A percentile compares a stretch with the other conserved stretches of the same genome.
Evolutionary conservation across 306 rosid species (phyloP).

Genomic region (Quercus dentata): DNA sequence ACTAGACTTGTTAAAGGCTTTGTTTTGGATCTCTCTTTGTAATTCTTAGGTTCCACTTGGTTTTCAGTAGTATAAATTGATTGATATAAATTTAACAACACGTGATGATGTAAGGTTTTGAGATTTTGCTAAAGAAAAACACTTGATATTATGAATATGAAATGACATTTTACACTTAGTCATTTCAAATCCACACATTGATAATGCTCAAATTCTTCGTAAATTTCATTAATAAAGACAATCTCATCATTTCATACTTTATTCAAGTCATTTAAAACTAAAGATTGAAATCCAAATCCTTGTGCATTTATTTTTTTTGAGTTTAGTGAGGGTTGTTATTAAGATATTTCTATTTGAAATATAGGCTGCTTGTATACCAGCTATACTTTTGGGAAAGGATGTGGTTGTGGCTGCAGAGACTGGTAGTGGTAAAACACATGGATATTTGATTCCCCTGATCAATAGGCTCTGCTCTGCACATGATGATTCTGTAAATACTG

Average conservation of each 20-base stretch:
- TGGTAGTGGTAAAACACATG: constrained; percentile 92
- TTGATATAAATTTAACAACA: no score
- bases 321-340: neutral
- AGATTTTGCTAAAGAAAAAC: no score
- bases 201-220: no score
- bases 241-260: no score
- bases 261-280: no score
- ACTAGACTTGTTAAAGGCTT: neutral
- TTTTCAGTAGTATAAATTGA: no score
- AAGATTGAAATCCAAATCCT: no score
- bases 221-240: no score
- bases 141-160: no score
- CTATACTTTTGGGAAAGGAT: constrained; percentile 77
- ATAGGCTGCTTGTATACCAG: constrained; percentile 86
- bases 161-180: no score
- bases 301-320: neutral
- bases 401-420: constrained; percentile 94
- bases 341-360: constrained; percentile 22
- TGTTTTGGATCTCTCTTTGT: neutral
- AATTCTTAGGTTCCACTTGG: neutral
- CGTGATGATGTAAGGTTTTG: no score
- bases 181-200: no score
- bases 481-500: constrained; percentile 29
- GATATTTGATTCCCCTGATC: constrained; percentile 76
- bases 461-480: constrained; percentile 42